Evolutionary conservation across 441 rosid species (phyloP).

Genomic region (Melastoma candidum): DNA sequence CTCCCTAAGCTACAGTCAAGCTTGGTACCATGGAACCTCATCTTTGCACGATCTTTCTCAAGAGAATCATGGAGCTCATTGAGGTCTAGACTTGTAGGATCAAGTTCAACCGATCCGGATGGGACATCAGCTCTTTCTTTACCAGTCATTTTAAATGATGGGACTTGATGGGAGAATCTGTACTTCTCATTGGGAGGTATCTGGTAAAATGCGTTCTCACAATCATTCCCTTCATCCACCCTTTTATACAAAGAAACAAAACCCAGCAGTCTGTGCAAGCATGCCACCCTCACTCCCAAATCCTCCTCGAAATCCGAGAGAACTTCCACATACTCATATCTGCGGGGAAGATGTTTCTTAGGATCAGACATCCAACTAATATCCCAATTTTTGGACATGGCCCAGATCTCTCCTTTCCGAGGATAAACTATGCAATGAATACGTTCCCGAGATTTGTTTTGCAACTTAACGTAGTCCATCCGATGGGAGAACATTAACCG

Average conservation of each 20-base stretch:
- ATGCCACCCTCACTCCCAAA: constrained; percentile 23
- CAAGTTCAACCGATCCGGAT: constrained; percentile 45
- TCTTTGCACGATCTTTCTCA: constrained; percentile 3
- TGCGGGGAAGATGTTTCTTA: constrained; percentile 20
- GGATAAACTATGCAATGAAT: constrained; percentile 23
- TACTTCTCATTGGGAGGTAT: constrained; percentile 29
- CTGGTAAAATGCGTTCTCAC: constrained; percentile 18
- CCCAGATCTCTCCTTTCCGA: constrained; percentile 38
- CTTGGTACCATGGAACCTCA: too few species aligned
- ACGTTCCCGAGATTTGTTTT: not conserved
- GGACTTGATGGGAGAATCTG: constrained; percentile 49
- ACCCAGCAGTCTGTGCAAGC: constrained; percentile 31
- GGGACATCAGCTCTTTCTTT: constrained; percentile 48
- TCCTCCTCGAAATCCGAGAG: constrained; percentile 22
- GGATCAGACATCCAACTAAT: constrained; percentile 25
- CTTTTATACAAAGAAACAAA: constrained; percentile 31
- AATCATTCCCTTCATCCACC: not conserved
- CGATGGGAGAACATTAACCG: constrained; percentile 33
- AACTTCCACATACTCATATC: constrained; percentile 32
- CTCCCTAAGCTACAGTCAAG: too few species aligned
- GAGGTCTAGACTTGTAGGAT: constrained; percentile 38
- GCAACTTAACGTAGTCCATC: constrained; percentile 6
- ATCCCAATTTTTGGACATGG: constrained; percentile 33
- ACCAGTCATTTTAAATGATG: constrained; percentile 46
- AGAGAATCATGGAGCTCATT: constrained; percentile 17